Base-by-base conservation (phyloP, 805 yeast species). In the Sugiyamaella smithiae region DNA sequence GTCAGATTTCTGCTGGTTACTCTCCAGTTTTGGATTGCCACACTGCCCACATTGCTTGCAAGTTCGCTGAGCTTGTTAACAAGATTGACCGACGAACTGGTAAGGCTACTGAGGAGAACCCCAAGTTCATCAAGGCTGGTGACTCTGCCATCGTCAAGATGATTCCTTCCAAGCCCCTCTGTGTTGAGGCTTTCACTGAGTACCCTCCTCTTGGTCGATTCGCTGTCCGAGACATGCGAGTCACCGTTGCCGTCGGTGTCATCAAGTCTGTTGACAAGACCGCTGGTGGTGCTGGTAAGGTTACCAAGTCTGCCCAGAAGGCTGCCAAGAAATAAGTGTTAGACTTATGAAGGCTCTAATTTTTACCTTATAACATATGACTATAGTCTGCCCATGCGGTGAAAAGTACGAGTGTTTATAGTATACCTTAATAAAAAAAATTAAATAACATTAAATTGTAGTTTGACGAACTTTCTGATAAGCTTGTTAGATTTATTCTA, bases 151-250 rank as follows among this genome's bases (percentile, higher is more conserved):
- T 88, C 69, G 97, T 93, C 62, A 84, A 82, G 69, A 80, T 90
- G 77, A 82, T 88, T 66, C 85, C 91, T 64, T 72, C 86, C 66
- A 89, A 86, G 81, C 90, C 96, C 67, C 81, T 91, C 78, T 90
- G 97, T 75, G 95, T 90, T 62, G 97, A 91, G 77, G 80, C 91
- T 64, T 91, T 82, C 84, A 76, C 82, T 69, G 93, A 88, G 70
- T 89, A 91, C 84, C 96, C 91, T 73, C 96, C 95, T 77, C 76
- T 91, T 74, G 93, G 96, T 77, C 89, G 98, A 84, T 80, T 91
- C 77, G 91, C 91, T 73, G 97, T 89, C 82, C 90, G 97, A 86
- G 97, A 89, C 80, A 89, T 89, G 97, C 87, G 97, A 86, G 97
- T 89, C 80, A 90, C 97, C 67, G 97, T 90, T 69, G 97, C 97